phyloP scores from a whole-genome alignment of 2,329 filamentous ascomycete species.

The Coniochaeta sp. region DNA sequence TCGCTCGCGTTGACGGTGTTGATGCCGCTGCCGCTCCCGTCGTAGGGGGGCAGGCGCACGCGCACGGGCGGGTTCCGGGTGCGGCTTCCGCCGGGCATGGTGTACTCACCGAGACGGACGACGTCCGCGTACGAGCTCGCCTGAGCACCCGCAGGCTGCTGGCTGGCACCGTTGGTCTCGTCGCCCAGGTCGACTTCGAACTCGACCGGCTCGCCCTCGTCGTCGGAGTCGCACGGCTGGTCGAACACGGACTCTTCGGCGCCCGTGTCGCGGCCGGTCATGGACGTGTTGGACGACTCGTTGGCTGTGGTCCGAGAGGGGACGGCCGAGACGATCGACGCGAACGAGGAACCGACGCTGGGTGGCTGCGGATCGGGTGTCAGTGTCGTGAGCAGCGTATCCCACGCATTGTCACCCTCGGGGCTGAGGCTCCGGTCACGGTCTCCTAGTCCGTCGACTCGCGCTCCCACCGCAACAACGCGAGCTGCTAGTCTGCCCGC shows the following conservation, averaged over 20 bases:
- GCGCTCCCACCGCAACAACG: no score
- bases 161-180: background rate
- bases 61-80: background rate
- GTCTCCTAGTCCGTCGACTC: conserved; percentile 71
- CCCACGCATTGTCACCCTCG: conserved; percentile 62
- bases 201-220: conserved; percentile 32
- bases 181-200: background rate
- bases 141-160: conserved; percentile 7
- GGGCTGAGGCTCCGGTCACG: conserved; percentile 76
- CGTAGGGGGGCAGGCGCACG: conserved; percentile 16
- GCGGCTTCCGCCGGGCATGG: background rate
- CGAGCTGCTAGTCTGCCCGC: background rate
- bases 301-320: conserved; percentile 33
- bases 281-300: conserved; percentile 38
- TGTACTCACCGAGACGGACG: conserved; percentile 22
- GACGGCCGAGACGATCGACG: conserved; percentile 51
- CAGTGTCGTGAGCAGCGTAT: conserved; percentile 71
- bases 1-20: background rate
- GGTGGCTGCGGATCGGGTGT: conserved; percentile 75
- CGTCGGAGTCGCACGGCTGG: conserved; percentile 45
- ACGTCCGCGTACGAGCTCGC: conserved; percentile 34
- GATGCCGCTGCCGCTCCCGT: conserved; percentile 18
- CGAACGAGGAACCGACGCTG: conserved; percentile 76
- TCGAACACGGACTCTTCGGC: conserved; percentile 27
- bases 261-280: conserved; percentile 28